Base-by-base conservation (phyloP, 306 rosid species). In the Cicer pinnatifidum region DNA sequence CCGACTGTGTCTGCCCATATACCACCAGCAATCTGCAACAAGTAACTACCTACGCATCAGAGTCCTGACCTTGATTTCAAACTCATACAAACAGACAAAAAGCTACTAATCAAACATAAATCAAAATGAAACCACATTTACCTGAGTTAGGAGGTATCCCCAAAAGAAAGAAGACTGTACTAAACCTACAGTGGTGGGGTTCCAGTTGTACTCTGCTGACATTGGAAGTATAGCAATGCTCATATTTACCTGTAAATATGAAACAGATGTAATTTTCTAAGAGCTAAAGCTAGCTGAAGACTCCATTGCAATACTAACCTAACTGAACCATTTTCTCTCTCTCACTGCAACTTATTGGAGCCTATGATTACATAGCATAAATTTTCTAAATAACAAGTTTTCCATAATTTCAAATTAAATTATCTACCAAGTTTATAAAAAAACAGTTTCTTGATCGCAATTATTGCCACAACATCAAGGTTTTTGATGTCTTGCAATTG, bases 61-160 rank as follows among this genome's bases (percentile, higher is more conserved):
- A 54, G 51, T 16, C 75, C 60, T 60, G 58, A 46, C 58, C 67
- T 66, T 41, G 33, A 52, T 43, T 84, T 67, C 71, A 45, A 10
- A 20, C 40, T 71, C 39, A n/a, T 52, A 10, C 45, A 17, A 67
- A 37, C 40, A 70, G 11, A 75, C 44, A 79, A 17, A 13, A 58
- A 50, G 40, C 43, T 15, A 43, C 40, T 6, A 68, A 47, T 50
- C 11, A 69, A 75, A 51, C 43, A 28, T 28, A 40, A 37, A 47
- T 73, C 45, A 62, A 33, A 44, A 61, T 16, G 44, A 77, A 81
- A 59, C 5, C 6, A 8, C 53, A 43, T 72, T 70, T 70, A 91
- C 99, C 93, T 94, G 99, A 71, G 99, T 94, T 50, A 94, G 96
- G 19, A 94, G 95, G 85, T 94, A 95, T 56, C 99, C 99, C 97